phyloP scores from a whole-genome alignment of 352 stramenopile genomes.

The Phytophthora tentaculata region DNA sequence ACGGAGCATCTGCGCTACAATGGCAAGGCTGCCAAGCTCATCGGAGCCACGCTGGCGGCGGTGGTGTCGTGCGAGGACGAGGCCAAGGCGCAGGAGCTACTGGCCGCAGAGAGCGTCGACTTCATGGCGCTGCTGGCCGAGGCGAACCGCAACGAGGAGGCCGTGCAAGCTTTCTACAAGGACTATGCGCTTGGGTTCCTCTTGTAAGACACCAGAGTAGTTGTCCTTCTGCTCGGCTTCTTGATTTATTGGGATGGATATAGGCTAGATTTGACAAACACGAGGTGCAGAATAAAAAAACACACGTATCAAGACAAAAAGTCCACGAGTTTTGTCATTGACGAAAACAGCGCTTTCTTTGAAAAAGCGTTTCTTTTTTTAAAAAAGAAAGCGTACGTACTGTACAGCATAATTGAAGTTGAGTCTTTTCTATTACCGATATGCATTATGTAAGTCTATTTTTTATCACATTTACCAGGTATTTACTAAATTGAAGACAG shows the following conservation, averaged over 20 bases:
- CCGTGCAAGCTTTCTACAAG: conserved; percentile 48
- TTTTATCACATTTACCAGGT: no score
- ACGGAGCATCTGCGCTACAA: conserved; percentile 57
- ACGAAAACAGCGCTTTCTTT: no score
- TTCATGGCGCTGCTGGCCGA: conserved; percentile 53
- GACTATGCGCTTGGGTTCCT: conserved; percentile 53
- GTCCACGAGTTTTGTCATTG: no score
- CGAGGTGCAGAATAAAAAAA: conserved; percentile 37
- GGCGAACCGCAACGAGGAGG: conserved; percentile 42
- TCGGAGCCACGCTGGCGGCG: conserved; percentile 52
- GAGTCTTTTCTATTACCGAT: no score
- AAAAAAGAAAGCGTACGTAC: no score
- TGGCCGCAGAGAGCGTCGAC: conserved; percentile 40
- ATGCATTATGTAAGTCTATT: no score
- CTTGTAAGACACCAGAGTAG: conserved; percentile 23
- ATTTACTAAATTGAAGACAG: no score
- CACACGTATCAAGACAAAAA: no score
- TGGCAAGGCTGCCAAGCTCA: conserved; percentile 70
- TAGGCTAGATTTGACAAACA: conserved; percentile 37
- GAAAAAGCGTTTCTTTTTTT: no score
- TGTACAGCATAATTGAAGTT: no score
- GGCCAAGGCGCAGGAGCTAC: conserved; percentile 48
- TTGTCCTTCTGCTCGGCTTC: conserved; percentile 19
- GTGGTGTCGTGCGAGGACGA: conserved; percentile 47
- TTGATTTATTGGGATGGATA: conserved; percentile 39